Percentiles rank a stretch among this genome's conserved stretches.
These are phyloP conservation scores for Chenopodium quinoa DNA, from an alignment of 148 eudicot genomes.

Conservation along the genomic window DNA sequence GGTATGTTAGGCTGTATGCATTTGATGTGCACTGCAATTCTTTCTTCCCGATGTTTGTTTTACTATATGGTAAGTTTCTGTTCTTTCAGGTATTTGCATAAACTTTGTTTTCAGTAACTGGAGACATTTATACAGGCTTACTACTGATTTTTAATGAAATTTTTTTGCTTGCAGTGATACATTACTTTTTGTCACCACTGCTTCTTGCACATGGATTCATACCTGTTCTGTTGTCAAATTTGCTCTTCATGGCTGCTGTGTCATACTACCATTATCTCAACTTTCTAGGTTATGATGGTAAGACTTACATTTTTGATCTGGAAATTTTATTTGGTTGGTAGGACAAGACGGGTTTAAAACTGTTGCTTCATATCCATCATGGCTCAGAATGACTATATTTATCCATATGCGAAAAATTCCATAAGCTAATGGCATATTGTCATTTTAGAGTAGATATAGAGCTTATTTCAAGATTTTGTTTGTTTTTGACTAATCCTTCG, in stretches of 20 bases:
- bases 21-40: conserved; percentile 99
- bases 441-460: not conserved
- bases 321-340: not conserved
- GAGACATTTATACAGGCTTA: not conserved
- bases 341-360: not conserved
- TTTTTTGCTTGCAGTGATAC: conserved; percentile 62
- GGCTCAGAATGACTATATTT: not conserved
- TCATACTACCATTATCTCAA: conserved; percentile 97
- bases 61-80: conserved; percentile 69
- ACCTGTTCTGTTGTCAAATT: conserved; percentile 79
- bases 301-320: conserved; percentile 18
- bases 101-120: not conserved
- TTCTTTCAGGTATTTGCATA: not conserved
- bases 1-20: conserved; percentile 78
- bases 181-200: conserved; percentile 88
- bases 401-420: not conserved
- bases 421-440: not conserved
- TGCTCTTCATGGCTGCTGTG: conserved; percentile 79
- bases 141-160: not conserved
- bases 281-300: conserved; percentile 96
- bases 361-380: not conserved
- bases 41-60: conserved; percentile 89
- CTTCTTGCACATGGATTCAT: conserved; percentile 93
- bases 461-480: not conserved
- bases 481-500: conserved; percentile 9